These are phyloP conservation scores for Chamaecyparis obtusa DNA, from an alignment of 75 land plant species.

Conservation along the genomic window DNA sequence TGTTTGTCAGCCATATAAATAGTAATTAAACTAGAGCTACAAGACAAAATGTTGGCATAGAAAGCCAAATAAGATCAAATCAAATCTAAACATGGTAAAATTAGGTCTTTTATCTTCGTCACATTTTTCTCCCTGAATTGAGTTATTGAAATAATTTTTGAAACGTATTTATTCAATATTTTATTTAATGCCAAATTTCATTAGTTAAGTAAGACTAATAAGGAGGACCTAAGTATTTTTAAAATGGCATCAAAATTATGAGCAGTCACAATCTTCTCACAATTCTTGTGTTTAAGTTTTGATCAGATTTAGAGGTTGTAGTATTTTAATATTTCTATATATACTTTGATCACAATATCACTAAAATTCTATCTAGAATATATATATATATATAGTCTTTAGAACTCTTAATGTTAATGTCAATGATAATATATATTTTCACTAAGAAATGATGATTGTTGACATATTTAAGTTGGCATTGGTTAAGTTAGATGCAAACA, in stretches of 20 bases:
- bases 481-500: too few relatives aligned
- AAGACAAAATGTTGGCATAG: neutral
- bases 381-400: too few relatives aligned
- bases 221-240: neutral
- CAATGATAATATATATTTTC: too few relatives aligned
- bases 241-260: neutral
- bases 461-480: too few relatives aligned
- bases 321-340: too few relatives aligned
- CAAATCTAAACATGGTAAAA: neutral
- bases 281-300: too few relatives aligned
- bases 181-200: neutral
- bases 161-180: neutral
- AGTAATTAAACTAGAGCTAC: neutral
- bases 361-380: too few relatives aligned
- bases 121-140: slow-evolving; percentile 1
- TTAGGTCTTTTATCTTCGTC: neutral
- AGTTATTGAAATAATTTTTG: neutral
- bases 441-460: too few relatives aligned
- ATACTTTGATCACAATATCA: too few relatives aligned
- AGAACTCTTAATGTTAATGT: too few relatives aligned
- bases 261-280: neutral
- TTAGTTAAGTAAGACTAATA: neutral
- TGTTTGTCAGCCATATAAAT: neutral
- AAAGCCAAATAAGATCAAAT: neutral
- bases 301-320: too few relatives aligned